Evolutionary conservation across 139 green algal species (phyloP).

Genomic region (Closterium sp.): DNA sequence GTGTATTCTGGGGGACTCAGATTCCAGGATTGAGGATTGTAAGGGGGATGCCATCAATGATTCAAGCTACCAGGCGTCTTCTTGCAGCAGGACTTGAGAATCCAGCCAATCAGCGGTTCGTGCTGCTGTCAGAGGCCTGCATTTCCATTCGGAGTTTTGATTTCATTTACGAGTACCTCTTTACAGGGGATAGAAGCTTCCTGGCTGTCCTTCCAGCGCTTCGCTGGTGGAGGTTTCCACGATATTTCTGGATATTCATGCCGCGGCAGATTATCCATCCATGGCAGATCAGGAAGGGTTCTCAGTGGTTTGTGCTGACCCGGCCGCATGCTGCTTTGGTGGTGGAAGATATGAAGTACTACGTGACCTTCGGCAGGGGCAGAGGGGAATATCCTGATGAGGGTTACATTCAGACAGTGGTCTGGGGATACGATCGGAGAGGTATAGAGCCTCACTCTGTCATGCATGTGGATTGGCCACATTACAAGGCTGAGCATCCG

Average conservation of each 20-base stretch:
- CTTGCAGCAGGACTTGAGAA: not conserved
- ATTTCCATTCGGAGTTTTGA: conserved; percentile 28
- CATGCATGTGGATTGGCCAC: not conserved
- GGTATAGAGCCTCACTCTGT: not conserved
- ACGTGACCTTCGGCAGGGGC: not conserved
- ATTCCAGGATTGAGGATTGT: not conserved
- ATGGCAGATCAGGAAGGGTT: not conserved
- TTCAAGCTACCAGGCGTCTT: not conserved
- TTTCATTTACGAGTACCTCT: conserved; percentile 28
- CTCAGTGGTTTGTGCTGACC: not conserved
- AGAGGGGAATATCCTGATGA: not conserved
- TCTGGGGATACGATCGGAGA: not conserved
- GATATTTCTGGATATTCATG: not conserved
- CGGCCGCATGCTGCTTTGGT: not conserved
- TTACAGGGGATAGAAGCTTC: conserved; percentile 3
- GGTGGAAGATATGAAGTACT: not conserved
- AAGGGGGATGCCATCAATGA: not conserved
- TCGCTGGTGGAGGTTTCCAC: not conserved
- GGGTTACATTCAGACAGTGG: not conserved
- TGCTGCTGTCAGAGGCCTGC: conserved; percentile 28
- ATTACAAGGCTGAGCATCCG: not conserved
- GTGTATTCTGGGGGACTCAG: too few relatives aligned
- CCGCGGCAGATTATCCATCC: not conserved
- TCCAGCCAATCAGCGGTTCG: conserved; percentile 23
- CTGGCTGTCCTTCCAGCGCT: not conserved